A percentile compares a stretch with the other conserved stretches of the same genome.
phyloP scores from a whole-genome alignment of 345 rosid species.

The Schrenkiella parvula region DNA sequence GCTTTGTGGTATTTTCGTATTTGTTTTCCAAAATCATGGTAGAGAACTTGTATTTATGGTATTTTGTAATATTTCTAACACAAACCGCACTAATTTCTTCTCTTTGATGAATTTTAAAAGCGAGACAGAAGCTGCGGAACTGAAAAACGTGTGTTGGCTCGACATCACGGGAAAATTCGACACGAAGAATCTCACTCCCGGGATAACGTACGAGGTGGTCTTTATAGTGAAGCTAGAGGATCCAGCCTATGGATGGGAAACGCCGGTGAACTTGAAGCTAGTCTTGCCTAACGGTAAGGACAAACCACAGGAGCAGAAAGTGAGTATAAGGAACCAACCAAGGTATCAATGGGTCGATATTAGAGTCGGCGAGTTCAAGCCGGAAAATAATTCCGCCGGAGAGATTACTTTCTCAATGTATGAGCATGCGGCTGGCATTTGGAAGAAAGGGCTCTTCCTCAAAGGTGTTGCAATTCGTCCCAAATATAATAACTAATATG shows the following conservation, averaged over 20 bases:
- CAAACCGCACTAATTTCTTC: too few relatives aligned
- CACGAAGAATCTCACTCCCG: constrained; percentile 47
- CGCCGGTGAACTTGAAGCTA: constrained; percentile 47
- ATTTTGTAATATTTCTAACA: not conserved
- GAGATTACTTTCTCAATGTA: constrained; percentile 48
- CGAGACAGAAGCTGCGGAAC: constrained; percentile 39
- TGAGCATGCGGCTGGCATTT: constrained; percentile 42
- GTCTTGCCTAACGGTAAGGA: constrained; percentile 39
- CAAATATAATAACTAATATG: constrained; percentile 13
- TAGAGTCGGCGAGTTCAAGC: constrained; percentile 40
- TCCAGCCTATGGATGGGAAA: constrained; percentile 49
- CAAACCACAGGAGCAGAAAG: constrained; percentile 28
- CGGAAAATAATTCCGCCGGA: constrained; percentile 25
- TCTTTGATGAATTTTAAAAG: not conserved
- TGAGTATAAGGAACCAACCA: constrained; percentile 28
- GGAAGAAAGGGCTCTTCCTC: constrained; percentile 63
- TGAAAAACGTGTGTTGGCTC: constrained; percentile 60
- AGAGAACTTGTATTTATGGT: not conserved
- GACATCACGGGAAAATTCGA: constrained; percentile 44
- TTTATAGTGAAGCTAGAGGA: constrained; percentile 50
- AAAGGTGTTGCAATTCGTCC: constrained; percentile 57
- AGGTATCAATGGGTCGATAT: constrained; percentile 54
- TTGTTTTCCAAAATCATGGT: not conserved
- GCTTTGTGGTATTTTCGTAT: not conserved
- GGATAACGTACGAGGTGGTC: constrained; percentile 39